phyloP scores from a whole-genome alignment of 495 filamentous ascomycete species.

The Aspergillus haitiensis region DNA sequence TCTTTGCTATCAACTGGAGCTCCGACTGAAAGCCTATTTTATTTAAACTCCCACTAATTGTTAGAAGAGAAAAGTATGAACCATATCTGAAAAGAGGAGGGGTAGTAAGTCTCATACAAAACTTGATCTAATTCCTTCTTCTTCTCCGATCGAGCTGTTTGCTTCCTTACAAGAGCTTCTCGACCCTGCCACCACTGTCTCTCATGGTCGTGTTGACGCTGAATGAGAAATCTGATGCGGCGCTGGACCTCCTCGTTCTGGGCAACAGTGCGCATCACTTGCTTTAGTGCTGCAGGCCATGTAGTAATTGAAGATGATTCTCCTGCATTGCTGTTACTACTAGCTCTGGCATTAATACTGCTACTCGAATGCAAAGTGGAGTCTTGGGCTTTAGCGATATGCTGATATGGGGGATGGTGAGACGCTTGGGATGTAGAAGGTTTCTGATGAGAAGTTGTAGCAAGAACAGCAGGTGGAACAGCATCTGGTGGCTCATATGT shows the following conservation, averaged over 20 bases:
- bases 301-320: constrained; percentile 59
- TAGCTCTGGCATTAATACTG: constrained; percentile 37
- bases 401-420: constrained; percentile 13
- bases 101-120: constrained; percentile 32
- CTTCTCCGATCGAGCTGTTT: constrained; percentile 48
- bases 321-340: constrained; percentile 29
- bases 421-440: constrained; percentile 14
- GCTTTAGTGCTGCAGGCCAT: constrained; percentile 61
- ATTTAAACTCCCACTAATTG: neutral
- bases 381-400: constrained; percentile 16
- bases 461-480: neutral
- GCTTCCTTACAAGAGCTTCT: constrained; percentile 52
- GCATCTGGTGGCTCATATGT: constrained; percentile 30
- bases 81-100: neutral
- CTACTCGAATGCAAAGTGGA: constrained; percentile 9
- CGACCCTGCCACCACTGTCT: constrained; percentile 61
- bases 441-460: neutral
- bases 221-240: constrained; percentile 56
- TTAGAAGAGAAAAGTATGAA: neutral
- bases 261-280: constrained; percentile 59
- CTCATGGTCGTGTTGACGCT: constrained; percentile 63
- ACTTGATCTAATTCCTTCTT: constrained; percentile 55
- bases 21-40: constrained; percentile 42
- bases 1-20: constrained; percentile 38
- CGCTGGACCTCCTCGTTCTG: constrained; percentile 48